Conservation (phyloP, 179 eudicot genomes). For the Nepenthes alata region DNA sequence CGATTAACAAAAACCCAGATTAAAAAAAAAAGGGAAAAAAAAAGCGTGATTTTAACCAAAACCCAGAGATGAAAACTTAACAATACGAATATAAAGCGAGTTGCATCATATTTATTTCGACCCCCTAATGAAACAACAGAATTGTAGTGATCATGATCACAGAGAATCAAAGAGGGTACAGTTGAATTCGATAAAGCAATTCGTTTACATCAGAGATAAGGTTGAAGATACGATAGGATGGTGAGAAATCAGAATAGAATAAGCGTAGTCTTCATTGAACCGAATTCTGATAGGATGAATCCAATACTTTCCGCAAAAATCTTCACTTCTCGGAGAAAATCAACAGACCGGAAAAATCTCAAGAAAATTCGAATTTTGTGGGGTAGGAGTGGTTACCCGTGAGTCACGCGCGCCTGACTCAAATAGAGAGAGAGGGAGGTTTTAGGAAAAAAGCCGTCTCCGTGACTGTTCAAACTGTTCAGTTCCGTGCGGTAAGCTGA, state of each 20-base stretch:
- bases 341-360: too few relatives aligned
- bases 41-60: constrained; percentile 8
- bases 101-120: neutral
- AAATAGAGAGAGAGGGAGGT: too few relatives aligned
- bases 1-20: constrained; percentile 11
- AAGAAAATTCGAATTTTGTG: too few relatives aligned
- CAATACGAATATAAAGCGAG: constrained; percentile 1
- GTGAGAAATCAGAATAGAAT: neutral
- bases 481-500: too few relatives aligned
- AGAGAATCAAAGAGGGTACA: neutral
- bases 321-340: too few relatives aligned
- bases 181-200: neutral
- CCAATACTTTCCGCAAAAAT: neutral
- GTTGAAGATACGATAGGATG: constrained; percentile 5
- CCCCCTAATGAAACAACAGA: neutral
- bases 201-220: constrained; percentile 4
- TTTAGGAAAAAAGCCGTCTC: too few relatives aligned
- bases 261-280: neutral
- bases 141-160: neutral
- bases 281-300: too few relatives aligned
- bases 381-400: neutral
- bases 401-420: too few relatives aligned
- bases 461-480: too few relatives aligned
- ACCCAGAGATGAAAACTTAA: constrained; percentile 30
- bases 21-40: neutral